Evolutionary conservation across 441 rosid genomes (phyloP).

Genomic region (Euphorbia schlechtendalii): DNA sequence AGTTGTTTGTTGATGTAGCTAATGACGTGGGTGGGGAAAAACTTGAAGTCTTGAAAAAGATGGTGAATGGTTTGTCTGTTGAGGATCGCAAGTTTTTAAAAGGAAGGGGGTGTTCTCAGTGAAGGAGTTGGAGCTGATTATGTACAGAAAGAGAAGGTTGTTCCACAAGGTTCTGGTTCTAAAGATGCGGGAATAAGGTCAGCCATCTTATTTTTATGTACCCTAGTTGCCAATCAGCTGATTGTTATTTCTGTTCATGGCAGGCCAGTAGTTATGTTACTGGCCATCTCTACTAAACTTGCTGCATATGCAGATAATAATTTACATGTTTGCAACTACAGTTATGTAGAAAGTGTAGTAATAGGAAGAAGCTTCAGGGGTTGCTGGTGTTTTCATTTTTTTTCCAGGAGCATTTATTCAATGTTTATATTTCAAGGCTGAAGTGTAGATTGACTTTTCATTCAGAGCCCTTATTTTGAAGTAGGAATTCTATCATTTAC

Average conservation of each 20-base stretch:
- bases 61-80: conserved; percentile 40
- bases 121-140: conserved; percentile 91
- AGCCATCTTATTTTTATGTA: conserved; percentile 20
- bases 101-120: conserved; percentile 69
- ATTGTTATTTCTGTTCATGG: neutral
- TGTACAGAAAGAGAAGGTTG: conserved; percentile 89
- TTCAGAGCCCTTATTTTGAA: neutral
- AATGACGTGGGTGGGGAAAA: conserved; percentile 92
- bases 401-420: neutral
- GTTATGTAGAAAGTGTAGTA: neutral
- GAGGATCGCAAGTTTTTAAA: conserved; percentile 72
- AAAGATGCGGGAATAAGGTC: conserved; percentile 56
- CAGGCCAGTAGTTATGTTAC: neutral
- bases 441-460: neutral
- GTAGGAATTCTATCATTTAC: neutral
- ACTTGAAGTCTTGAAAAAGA: conserved; percentile 44
- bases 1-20: conserved; percentile 74
- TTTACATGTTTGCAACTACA: neutral
- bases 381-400: neutral
- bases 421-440: neutral
- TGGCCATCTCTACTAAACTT: neutral
- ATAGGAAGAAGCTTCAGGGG: neutral
- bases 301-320: neutral
- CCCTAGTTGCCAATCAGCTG: conserved; percentile 9
- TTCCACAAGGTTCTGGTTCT: conserved; percentile 57